These are phyloP conservation scores for Planoprotostelium fungivorum DNA, from an alignment of 78 protist species.

Conservation along the genomic window DNA sequence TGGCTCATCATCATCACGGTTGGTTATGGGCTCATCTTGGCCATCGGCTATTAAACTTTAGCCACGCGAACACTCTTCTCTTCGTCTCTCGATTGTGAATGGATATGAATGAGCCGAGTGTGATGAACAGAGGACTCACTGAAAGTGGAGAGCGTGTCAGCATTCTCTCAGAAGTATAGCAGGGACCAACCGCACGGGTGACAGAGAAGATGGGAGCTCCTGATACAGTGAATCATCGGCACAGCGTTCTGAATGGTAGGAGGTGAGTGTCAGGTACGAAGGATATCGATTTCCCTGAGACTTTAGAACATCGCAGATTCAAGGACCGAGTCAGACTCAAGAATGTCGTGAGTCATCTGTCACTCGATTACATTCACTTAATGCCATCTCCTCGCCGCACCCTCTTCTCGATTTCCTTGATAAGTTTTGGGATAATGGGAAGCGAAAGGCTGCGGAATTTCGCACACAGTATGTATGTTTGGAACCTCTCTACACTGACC, in stretches of 20 bases:
- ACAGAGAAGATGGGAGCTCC: too few species aligned
- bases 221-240: too few species aligned
- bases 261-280: not conserved
- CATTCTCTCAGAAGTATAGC: too few species aligned
- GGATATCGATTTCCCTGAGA: not conserved
- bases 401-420: not conserved
- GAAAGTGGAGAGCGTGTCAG: too few species aligned
- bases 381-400: not conserved
- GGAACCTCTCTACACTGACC: not conserved
- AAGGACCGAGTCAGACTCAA: not conserved
- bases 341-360: not conserved
- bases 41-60: not conserved
- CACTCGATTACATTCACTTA: not conserved
- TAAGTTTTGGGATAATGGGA: not conserved
- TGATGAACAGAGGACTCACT: too few species aligned
- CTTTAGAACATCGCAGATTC: not conserved
- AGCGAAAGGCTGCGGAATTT: not conserved
- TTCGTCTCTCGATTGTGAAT: too few species aligned
- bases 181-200: too few species aligned
- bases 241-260: not conserved
- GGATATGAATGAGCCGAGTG: too few species aligned
- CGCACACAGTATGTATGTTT: not conserved
- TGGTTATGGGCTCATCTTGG: not conserved
- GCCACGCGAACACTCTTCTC: too few species aligned
- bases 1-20: not conserved